phyloP scores from a whole-genome alignment of 768 basidiomycete species.

The Favolaschia claudopus region DNA sequence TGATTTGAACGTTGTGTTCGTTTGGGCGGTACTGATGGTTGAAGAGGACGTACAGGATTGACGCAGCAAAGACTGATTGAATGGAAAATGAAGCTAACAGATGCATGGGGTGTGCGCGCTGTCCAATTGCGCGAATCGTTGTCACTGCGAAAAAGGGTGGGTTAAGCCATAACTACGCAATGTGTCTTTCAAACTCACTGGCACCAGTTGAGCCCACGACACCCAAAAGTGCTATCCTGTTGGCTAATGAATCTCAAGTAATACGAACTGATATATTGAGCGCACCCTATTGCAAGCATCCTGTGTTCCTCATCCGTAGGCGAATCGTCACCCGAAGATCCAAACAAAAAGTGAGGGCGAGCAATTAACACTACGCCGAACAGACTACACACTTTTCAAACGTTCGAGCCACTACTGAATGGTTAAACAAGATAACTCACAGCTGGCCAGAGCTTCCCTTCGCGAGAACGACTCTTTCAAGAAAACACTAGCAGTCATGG shows the following conservation, averaged over 20 bases:
- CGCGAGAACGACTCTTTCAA: slow-evolving; percentile 65
- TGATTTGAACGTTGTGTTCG: background rate
- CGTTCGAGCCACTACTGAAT: background rate
- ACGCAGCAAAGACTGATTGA: slow-evolving; percentile 54
- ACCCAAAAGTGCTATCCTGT: slow-evolving; percentile 68
- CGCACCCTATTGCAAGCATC: slow-evolving; percentile 67
- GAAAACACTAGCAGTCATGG: slow-evolving; percentile 66
- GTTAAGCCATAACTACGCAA: background rate
- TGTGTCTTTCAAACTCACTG: slow-evolving; percentile 59
- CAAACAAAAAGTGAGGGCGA: slow-evolving; percentile 79
- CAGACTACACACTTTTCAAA: slow-evolving; percentile 63
- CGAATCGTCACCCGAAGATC: slow-evolving; percentile 38
- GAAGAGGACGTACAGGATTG: slow-evolving; percentile 39
- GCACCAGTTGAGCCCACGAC: slow-evolving; percentile 73
- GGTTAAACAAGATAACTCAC: slow-evolving; percentile 36
- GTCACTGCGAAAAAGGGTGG: slow-evolving; percentile 37
- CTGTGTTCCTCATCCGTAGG: slow-evolving; percentile 48
- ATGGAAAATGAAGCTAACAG: slow-evolving; percentile 71
- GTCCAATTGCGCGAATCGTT: slow-evolving; percentile 70
- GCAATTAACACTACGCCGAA: slow-evolving; percentile 84
- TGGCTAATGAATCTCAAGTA: background rate
- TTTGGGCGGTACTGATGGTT: background rate
- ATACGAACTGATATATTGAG: background rate
- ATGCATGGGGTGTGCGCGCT: slow-evolving; percentile 78
- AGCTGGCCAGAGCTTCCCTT: slow-evolving; percentile 62